Percentiles rank a stretch among this genome's conserved stretches.
Evolutionary conservation across 2,329 filamentous ascomycete species (phyloP).

Genomic region (Ascochyta lentis): DNA sequence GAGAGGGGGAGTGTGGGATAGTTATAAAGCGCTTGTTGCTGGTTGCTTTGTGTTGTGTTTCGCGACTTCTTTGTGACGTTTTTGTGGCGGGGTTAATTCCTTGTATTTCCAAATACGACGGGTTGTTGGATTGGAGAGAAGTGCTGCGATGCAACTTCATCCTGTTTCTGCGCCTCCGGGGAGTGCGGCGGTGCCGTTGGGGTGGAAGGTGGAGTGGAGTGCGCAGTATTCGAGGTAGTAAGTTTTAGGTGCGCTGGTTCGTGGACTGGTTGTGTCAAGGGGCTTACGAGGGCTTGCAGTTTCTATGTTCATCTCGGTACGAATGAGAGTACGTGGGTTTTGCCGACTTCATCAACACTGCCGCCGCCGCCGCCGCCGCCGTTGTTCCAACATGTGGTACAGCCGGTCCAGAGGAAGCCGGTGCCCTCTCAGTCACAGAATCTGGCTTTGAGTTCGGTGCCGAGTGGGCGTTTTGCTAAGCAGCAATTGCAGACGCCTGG

Average conservation of each 20-base stretch:
- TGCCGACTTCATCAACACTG: neutral
- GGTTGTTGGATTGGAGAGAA: too few relatives aligned
- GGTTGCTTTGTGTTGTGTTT: too few relatives aligned
- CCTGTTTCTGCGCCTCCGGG: neutral
- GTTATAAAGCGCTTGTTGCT: too few relatives aligned
- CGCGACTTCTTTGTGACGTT: too few relatives aligned
- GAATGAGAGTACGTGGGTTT: neutral
- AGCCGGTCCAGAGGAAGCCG: neutral
- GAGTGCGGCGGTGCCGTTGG: neutral
- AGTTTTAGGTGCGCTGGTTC: neutral
- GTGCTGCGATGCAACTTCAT: too few relatives aligned
- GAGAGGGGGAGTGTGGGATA: too few relatives aligned
- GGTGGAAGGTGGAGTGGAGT: constrained; percentile 19
- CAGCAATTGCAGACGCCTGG: neutral
- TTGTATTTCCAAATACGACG: too few relatives aligned
- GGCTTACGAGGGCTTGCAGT: neutral
- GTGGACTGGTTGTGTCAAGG: neutral
- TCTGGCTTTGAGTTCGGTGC: neutral
- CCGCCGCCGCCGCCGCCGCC: too few relatives aligned
- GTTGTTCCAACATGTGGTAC: neutral
- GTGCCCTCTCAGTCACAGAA: neutral
- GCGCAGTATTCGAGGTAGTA: constrained; percentile 16
- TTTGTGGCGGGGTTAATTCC: too few relatives aligned
- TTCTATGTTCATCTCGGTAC: neutral
- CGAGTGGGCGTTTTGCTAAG: neutral